Conservation (phyloP, 805 yeast species). For the Sugiyamaella floridensis region DNA sequence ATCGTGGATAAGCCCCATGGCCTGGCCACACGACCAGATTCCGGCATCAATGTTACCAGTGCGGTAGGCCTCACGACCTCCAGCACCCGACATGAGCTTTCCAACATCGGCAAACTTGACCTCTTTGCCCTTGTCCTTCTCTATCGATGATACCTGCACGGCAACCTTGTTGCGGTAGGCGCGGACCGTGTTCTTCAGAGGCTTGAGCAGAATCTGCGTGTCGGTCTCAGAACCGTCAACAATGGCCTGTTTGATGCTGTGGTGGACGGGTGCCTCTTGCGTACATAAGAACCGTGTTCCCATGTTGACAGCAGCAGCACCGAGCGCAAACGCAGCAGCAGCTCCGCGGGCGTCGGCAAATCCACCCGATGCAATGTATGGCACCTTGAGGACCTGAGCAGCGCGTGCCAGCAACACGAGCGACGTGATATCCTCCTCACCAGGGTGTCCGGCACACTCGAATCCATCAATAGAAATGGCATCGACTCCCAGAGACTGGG, state of each 20-base stretch:
- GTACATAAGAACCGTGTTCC: slow-evolving; percentile 31
- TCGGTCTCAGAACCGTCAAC: slow-evolving; percentile 24
- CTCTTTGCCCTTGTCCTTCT: slow-evolving; percentile 19
- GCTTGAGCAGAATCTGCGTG: slow-evolving; percentile 25
- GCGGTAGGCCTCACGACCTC: slow-evolving; percentile 26
- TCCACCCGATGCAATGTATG: slow-evolving; percentile 30
- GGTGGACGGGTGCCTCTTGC: slow-evolving; percentile 27
- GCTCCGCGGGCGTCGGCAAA: slow-evolving; percentile 29
- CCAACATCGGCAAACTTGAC: slow-evolving; percentile 23
- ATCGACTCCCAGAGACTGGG: slow-evolving; percentile 28
- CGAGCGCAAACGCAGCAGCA: slow-evolving; percentile 31
- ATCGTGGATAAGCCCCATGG: slow-evolving; percentile 26
- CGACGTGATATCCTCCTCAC: slow-evolving; percentile 29
- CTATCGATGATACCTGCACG: slow-evolving; percentile 21
- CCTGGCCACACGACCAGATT: slow-evolving; percentile 30
- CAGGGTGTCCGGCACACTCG: slow-evolving; percentile 33
- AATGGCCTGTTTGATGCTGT: slow-evolving; percentile 20
- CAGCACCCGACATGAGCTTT: slow-evolving; percentile 25
- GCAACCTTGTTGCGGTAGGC: slow-evolving; percentile 25
- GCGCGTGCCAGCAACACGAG: slow-evolving; percentile 25
- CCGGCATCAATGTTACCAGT: slow-evolving; percentile 28
- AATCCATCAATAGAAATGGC: slow-evolving; percentile 31
- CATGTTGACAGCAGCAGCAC: slow-evolving; percentile 29
- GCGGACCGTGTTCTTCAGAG: slow-evolving; percentile 28
- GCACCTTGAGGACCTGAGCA: slow-evolving; percentile 25